Conservation (phyloP, 2,329 filamentous ascomycete species). For the Botryotinia narcissicola region DNA sequence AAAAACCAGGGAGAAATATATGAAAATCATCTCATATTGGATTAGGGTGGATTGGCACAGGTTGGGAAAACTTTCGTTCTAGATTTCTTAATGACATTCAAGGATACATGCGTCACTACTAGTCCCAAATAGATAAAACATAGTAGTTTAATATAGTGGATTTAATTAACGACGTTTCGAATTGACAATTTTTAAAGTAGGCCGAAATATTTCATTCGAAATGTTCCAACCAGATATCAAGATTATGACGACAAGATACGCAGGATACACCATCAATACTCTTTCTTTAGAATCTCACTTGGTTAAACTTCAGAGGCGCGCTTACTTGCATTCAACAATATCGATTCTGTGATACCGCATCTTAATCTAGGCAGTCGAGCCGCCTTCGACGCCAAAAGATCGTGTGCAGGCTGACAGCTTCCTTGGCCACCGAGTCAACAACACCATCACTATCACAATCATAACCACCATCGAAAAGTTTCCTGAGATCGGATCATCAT, state of each 20-base stretch:
- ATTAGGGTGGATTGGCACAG: not conserved
- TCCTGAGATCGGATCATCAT: not conserved
- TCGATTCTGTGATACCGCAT: not conserved
- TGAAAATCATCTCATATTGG: slow-evolving; percentile 12
- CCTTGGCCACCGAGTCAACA: not conserved
- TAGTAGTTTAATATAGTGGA: slow-evolving; percentile 4
- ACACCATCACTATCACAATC: not conserved
- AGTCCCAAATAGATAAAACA: not conserved
- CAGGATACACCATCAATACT: not conserved
- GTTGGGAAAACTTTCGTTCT: slow-evolving; percentile 3
- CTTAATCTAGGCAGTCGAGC: not conserved
- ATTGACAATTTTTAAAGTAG: not conserved
- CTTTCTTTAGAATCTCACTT: not conserved
- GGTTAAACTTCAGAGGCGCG: not conserved
- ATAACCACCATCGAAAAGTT: not conserved
- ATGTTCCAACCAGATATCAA: not conserved
- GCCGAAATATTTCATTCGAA: not conserved
- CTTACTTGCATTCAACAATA: slow-evolving; percentile 4
- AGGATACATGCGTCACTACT: not conserved
- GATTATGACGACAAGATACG: not conserved
- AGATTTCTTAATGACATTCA: slow-evolving; percentile 4
- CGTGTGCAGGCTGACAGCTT: not conserved
- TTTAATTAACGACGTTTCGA: slow-evolving; percentile 16
- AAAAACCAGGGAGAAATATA: slow-evolving; percentile 8
- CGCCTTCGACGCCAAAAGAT: not conserved